Percentiles rank a stretch among this genome's conserved stretches.
Evolutionary conservation across 2,329 filamentous ascomycete species (phyloP).

Genomic region (Fusarium camptoceras): DNA sequence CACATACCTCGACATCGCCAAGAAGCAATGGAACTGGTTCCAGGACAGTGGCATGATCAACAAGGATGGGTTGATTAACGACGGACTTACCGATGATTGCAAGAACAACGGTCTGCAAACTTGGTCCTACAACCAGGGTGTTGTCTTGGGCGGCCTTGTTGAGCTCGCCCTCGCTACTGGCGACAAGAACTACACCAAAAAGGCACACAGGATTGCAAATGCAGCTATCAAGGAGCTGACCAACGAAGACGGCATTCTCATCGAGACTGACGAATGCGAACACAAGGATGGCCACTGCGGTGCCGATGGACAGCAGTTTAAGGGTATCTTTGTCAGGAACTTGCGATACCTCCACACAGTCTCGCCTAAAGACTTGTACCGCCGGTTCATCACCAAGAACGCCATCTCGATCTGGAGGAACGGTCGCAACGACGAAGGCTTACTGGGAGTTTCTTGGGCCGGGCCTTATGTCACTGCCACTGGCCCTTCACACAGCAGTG

Average conservation of each 20-base stretch:
- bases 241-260: slow-evolving; percentile 60
- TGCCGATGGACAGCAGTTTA: slow-evolving; percentile 72
- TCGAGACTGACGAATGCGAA: slow-evolving; percentile 53
- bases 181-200: slow-evolving; percentile 55
- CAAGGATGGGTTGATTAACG: slow-evolving; percentile 62
- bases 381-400: slow-evolving; percentile 68
- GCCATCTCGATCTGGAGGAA: slow-evolving; percentile 74
- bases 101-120: slow-evolving; percentile 63
- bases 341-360: slow-evolving; percentile 67
- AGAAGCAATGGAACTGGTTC: slow-evolving; percentile 66
- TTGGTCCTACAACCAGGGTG: slow-evolving; percentile 70
- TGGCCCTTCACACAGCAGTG: slow-evolving; percentile 72
- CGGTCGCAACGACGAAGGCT: slow-evolving; percentile 61
- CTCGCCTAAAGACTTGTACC: slow-evolving; percentile 62
- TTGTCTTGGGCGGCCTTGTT: slow-evolving; percentile 66
- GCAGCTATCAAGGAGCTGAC: slow-evolving; percentile 62
- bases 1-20: slow-evolving; percentile 62
- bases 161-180: slow-evolving; percentile 62
- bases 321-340: slow-evolving; percentile 77
- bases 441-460: slow-evolving; percentile 73
- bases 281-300: slow-evolving; percentile 53
- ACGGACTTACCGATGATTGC: slow-evolving; percentile 62
- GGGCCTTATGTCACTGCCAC: slow-evolving; percentile 66
- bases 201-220: slow-evolving; percentile 62
- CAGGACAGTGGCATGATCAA: slow-evolving; percentile 64